These are phyloP conservation scores for Saturnispora silvae DNA, from an alignment of 805 yeast genomes.

Conservation along the genomic window DNA sequence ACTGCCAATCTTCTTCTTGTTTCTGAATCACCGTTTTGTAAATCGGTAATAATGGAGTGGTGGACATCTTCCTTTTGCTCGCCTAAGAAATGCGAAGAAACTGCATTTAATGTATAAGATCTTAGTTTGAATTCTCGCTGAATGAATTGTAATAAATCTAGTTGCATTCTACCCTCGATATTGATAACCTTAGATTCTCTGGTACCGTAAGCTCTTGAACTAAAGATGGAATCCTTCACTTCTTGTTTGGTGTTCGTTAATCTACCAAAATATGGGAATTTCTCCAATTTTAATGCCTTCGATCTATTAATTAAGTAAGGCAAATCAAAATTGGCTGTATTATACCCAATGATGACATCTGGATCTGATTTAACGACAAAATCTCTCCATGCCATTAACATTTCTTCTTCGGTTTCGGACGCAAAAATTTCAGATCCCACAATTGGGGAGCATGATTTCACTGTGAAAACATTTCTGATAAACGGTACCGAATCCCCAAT, in stretches of 20 bases:
- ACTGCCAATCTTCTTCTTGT: conserved; percentile 93
- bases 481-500: conserved; percentile 84
- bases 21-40: conserved; percentile 86
- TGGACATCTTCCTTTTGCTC: conserved; percentile 99
- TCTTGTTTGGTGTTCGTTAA: conserved; percentile 59
- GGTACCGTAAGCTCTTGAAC: conserved; percentile 94
- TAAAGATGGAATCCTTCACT: conserved; percentile 69
- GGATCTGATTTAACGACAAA: conserved; percentile 83
- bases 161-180: conserved; percentile 92
- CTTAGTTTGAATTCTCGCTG: conserved; percentile 93
- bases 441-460: conserved; percentile 82
- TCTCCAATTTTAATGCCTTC: conserved; percentile 45
- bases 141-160: conserved; percentile 83
- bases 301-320: conserved; percentile 92
- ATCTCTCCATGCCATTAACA: conserved; percentile 79
- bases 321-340: conserved; percentile 87
- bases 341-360: conserved; percentile 94
- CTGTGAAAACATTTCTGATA: conserved; percentile 88
- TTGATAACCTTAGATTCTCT: conserved; percentile 85
- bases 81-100: conserved; percentile 82
- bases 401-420: conserved; percentile 62
- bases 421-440: conserved; percentile 87
- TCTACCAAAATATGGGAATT: conserved; percentile 85
- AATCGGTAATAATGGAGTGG: conserved; percentile 88
- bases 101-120: conserved; percentile 90